Evolutionary conservation across 768 basidiomycete genomes (phyloP), one percentile per base, ranked within the genome.

Genomic region (Termitomyces heimii): DNA sequence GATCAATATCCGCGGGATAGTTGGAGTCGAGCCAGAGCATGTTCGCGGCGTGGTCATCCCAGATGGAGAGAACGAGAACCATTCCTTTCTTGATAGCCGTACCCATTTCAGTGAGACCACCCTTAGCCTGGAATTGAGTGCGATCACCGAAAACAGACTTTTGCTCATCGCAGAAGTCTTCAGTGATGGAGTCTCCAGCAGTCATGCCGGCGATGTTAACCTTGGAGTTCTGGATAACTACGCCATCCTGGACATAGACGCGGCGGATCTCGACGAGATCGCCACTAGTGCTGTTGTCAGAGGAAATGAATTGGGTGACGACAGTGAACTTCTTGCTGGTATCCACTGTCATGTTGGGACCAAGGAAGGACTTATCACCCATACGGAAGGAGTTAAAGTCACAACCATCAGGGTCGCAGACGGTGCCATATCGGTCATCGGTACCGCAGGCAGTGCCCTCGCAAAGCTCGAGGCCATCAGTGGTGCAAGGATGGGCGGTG

Each of bases 311-410:
- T 66, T 83, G 82, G 52, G 82, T 82, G 67, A 82, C 80, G 63
- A 82, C 77, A 55, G 81, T 83, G 73, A 83, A 73, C 62, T 72
- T 73, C 60, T 69, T 64, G 67, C 57, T 72, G 66, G 80, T 83
- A 73, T 82, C 77, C 67, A 83, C 75, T 54, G 71, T 79, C 65
- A 65, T 61, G 57, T 75, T 76, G n/a, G 65, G 64, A 40, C 82
- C 82, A 65, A 75, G 74, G 77, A 81, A 83, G 53, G 65, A 58
- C 56, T 60, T 64, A 64, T 69, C 65, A 34, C 81, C 81, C 77
- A 79, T 74, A 65, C 82, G 81, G 75, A 65, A 84, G 29, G 82
- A 80, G 78, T 82, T 83, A 77, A 82, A 83, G 64, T 83, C 82
- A 68, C 82, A 83, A 46, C 82, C 82, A 60, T 79, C 80, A 60